Percentiles rank a stretch among this genome's conserved stretches.
Conservation (phyloP, 352 stramenopile species). For the Pythium grandisporangium region DNA sequence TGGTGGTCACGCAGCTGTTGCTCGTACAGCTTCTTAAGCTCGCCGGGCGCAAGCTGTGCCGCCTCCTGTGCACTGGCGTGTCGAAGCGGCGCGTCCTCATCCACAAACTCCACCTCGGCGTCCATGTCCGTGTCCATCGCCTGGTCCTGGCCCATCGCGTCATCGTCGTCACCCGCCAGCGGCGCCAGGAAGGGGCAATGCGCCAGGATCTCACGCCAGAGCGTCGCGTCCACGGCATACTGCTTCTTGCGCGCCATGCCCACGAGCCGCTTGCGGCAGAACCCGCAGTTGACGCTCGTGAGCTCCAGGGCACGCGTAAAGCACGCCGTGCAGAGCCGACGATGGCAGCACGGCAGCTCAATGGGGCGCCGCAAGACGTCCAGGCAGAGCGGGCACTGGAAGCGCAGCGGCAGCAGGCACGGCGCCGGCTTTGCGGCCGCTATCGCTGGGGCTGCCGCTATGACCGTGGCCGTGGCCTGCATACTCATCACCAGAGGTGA, state of each 20-base stretch:
- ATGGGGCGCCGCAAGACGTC: conserved; percentile 60
- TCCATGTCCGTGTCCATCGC: neutral
- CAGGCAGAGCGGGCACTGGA: conserved; percentile 73
- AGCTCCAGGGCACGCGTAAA: conserved; percentile 67
- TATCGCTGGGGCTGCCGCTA: too few relatives aligned
- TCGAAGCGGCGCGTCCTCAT: conserved; percentile 10
- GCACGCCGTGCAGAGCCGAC: conserved; percentile 61
- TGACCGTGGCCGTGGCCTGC: too few relatives aligned
- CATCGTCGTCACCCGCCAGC: conserved; percentile 5
- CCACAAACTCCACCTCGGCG: conserved; percentile 12
- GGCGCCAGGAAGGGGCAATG: conserved; percentile 36
- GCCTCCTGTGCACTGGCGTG: too few relatives aligned
- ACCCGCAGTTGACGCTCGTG: conserved; percentile 71
- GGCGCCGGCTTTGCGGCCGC: too few relatives aligned
- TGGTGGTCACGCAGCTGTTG: too few relatives aligned
- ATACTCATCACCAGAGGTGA: too few relatives aligned
- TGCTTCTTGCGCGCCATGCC: conserved; percentile 68
- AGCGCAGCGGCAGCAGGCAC: conserved; percentile 40
- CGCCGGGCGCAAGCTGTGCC: conserved; percentile 6
- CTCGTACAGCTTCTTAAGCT: conserved; percentile 2
- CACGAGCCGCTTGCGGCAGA: conserved; percentile 69
- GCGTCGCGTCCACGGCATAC: conserved; percentile 51
- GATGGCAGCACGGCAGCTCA: conserved; percentile 59
- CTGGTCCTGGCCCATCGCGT: conserved; percentile 3
- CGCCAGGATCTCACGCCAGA: conserved; percentile 42